Percentiles rank a stretch among this genome's conserved stretches.
These are phyloP conservation scores for Eucalyptus camaldulensis DNA, from an alignment of 345 rosid species.

Conservation along the genomic window DNA sequence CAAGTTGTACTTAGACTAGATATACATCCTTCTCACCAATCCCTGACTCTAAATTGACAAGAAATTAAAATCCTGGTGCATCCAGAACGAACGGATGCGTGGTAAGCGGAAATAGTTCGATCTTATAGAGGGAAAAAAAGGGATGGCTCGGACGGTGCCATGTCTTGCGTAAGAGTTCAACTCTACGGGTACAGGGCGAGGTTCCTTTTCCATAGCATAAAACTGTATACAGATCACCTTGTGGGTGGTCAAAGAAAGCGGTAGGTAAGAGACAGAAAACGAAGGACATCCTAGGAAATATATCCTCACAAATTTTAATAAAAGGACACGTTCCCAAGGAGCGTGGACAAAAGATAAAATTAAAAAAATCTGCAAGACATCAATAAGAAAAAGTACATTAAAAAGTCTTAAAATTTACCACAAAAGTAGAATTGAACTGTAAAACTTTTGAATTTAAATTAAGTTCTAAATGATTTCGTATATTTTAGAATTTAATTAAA, in stretches of 20 bases:
- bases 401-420: fast-evolving
- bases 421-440: fast-evolving
- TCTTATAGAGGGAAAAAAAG: neutral
- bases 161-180: neutral
- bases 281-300: neutral
- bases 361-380: neutral
- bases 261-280: neutral
- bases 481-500: neutral
- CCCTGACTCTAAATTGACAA: neutral
- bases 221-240: neutral
- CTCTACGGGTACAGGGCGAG: neutral
- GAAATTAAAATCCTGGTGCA: neutral
- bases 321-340: neutral
- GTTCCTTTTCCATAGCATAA: neutral
- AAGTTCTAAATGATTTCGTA: neutral
- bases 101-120: neutral
- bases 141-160: neutral
- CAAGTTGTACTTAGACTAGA: neutral
- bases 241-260: neutral
- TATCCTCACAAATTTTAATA: neutral
- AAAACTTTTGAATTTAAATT: neutral
- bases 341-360: neutral
- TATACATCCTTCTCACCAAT: neutral
- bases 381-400: neutral
- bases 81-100: neutral